A percentile compares a stretch with the other conserved stretches of the same genome.
Conservation (phyloP, 2,329 filamentous ascomycete genomes). For the Pestalotiopsis sp. region DNA sequence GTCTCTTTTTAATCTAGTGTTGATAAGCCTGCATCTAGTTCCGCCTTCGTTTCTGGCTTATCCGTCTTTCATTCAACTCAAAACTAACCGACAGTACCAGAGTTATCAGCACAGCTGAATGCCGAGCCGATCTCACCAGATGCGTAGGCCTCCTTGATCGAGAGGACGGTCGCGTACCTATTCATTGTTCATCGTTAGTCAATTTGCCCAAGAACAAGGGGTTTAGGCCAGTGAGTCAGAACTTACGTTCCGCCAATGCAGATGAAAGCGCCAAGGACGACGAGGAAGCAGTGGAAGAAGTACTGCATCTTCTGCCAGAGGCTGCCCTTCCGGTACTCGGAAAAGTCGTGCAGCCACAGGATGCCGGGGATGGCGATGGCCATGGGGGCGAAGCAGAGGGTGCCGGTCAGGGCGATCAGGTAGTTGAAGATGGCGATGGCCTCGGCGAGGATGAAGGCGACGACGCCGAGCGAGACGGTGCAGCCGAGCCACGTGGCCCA, state of each 20-base stretch:
- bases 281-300: constrained; percentile 21
- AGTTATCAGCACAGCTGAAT: constrained; percentile 25
- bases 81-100: constrained; percentile 11
- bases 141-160: constrained; percentile 22
- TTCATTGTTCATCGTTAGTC: constrained; percentile 5
- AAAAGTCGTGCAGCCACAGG: constrained; percentile 18
- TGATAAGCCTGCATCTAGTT: not conserved
- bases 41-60: not conserved
- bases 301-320: constrained; percentile 18
- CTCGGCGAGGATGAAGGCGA: constrained; percentile 19
- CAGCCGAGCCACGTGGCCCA: constrained; percentile 33
- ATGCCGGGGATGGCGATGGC: constrained; percentile 16
- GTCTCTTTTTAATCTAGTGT: not conserved
- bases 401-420: constrained; percentile 16
- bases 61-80: not conserved
- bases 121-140: constrained; percentile 22
- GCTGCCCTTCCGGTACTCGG: constrained; percentile 12
- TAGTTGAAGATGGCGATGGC: constrained; percentile 19
- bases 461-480: constrained; percentile 20
- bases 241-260: constrained; percentile 23
- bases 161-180: constrained; percentile 22
- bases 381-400: constrained; percentile 20
- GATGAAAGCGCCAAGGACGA: constrained; percentile 20
- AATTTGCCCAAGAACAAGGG: not conserved
- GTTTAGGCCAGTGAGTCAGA: not conserved